Evolutionary conservation across 2,329 filamentous ascomycete genomes (phyloP), one percentile per base, ranked within the genome.

Genomic region (Arthrobotrys pseudoclavata): DNA sequence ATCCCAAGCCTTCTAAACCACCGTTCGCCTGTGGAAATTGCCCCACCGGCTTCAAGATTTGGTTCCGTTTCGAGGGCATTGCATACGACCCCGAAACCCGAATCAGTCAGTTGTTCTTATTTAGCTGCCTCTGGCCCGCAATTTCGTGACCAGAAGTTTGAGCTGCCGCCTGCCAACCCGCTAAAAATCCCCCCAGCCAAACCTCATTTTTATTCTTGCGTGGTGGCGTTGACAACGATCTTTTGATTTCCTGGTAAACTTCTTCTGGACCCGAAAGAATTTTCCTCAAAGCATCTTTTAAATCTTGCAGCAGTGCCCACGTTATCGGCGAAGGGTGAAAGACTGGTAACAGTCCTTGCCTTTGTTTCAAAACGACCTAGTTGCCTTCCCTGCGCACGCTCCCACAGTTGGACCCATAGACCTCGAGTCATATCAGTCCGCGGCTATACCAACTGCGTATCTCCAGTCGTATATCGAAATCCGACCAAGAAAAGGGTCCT

Each of bases 21-120:
- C 71, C 71, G 71, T 69, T 69, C 71, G 71, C 64, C 71, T 76
- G 71, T 69, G 71, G 71, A 76, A 76, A 76, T 76, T 76, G 66
- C 71, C 64, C 71, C 71, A 76, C 71, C 63, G 70, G 70, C 70
- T 68, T 75, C 61, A 75, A 53, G 4, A 45, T 37, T 66, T 37
- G 64, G 71, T 64, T 76, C 71, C 64, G 71, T 66, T 76, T 76
- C 48, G 71, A 76, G 71, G 57, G 66, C 64, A 69, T 69, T 76
- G 61, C 66, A 76, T 69, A 64, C 66, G 63, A 69, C 62, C 55
- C 71, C 63, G 63, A 76, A 69, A 69, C 62, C 71, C 55, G 71
- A 62, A 55, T 68, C 53, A 63, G 40, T 45, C 42, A 9, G 42
- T 20, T 20, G 42, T 66, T 68, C 70, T 69, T 69, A 63, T 75